Evolutionary conservation across 2,329 filamentous ascomycete genomes (phyloP), one percentile per base, ranked within the genome.

Genomic region (Calcarisporium arbuscula): DNA sequence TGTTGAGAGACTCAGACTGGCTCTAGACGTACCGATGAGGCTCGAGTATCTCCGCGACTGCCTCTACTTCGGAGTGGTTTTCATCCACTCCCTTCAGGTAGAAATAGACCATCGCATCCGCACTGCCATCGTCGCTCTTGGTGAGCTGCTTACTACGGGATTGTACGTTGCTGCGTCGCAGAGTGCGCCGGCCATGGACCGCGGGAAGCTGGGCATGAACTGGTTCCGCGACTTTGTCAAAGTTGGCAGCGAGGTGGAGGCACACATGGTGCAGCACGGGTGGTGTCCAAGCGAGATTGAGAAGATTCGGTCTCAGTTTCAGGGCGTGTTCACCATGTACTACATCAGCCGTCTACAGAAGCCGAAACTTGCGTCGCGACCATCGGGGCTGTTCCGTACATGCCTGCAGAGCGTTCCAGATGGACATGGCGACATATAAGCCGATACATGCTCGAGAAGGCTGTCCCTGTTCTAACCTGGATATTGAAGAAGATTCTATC

Each of bases 281-380:
- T 59, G 56, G 56, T 60, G 55, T 32, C 45, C 40, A 2, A 57
- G 55, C 26, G 54, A 57, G 38, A 44, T 57, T 12, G 46, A 46
- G 19, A 53, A 48, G 44, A 48, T 48, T 9, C 43, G 43, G 12
- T 40, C 32, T 6, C 47, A 43, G 16, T 52, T 43, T 7, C 40
- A 43, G 10, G 47, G 45, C 3, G 26, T 51, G 10, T 30, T 41
- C 3, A 51, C 52, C 25, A 45, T 52, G 34, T 42, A 50, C 27
- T 51, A 43, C 32, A 42, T 42, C 20, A 46, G 45, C 25, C 41
- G 44, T 11, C 35, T 55, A 29, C 41, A 36, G 19, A 46, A 35
- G 19, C 30, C 32, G 8, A 35, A n/a, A 32, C 15, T 28, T 20
- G 0, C 22, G 21, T 6, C 19, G 28, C 8, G 41, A 53, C 23